Percentiles rank a stretch among this genome's conserved stretches.
phyloP scores from a whole-genome alignment of 1,284 basidiomycete genomes.

The Boletellus deceptivus region DNA sequence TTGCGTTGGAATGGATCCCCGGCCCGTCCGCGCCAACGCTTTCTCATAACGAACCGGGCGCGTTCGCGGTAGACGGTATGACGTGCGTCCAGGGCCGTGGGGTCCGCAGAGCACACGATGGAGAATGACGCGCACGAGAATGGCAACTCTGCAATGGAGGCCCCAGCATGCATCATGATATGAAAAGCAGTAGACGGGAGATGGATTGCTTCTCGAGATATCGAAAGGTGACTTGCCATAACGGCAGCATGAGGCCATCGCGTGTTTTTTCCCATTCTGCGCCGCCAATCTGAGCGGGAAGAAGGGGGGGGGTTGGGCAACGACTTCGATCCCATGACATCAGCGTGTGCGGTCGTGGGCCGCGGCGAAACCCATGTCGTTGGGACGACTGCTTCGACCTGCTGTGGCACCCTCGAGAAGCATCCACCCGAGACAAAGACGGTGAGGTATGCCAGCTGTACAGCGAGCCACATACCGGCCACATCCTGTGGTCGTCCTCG shows the following conservation, averaged over 20 bases:
- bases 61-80: too few relatives aligned
- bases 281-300: not conserved
- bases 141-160: conserved; percentile 23
- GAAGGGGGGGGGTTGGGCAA: conserved; percentile 5
- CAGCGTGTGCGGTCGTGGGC: conserved; percentile 8
- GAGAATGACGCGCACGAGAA: not conserved
- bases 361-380: too few relatives aligned
- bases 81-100: too few relatives aligned
- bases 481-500: conserved; percentile 18
- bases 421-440: too few relatives aligned
- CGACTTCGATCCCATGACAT: conserved; percentile 16
- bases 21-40: too few relatives aligned
- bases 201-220: not conserved
- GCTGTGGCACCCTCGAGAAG: conserved; percentile 1
- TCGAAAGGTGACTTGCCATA: conserved; percentile 11
- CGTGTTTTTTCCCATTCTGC: conserved; percentile 14
- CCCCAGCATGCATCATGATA: too few relatives aligned
- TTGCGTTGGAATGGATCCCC: too few relatives aligned
- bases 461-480: conserved; percentile 8
- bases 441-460: not conserved
- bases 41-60: too few relatives aligned
- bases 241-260: conserved; percentile 26
- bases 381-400: not conserved
- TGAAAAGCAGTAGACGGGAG: not conserved
- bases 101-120: too few relatives aligned